Conservation (phyloP, 2,329 filamentous ascomycete species). For the Ascochyta viciae-villosae region DNA sequence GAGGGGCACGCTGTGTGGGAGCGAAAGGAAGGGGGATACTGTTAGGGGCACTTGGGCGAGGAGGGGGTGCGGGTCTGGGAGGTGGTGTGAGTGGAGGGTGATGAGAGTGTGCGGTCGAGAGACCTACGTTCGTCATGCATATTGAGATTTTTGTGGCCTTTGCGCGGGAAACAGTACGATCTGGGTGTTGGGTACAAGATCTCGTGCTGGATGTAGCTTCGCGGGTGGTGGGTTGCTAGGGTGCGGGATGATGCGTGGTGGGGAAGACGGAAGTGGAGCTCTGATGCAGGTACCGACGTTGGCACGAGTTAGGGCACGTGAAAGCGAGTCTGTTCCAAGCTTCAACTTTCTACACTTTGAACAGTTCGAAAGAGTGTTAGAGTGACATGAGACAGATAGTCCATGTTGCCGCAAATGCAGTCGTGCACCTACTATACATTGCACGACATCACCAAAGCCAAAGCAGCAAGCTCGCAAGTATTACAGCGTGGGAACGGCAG, state of each 20-base stretch:
- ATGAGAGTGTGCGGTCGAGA: background rate
- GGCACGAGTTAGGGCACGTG: conserved; percentile 2
- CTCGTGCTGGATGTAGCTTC: background rate
- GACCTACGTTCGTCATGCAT: conserved; percentile 16
- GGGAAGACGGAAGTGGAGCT: conserved; percentile 16
- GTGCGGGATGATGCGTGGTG: conserved; percentile 15
- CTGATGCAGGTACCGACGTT: conserved; percentile 26
- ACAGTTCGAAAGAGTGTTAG: too few species aligned
- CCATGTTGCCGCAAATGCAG: background rate
- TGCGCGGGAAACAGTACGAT: background rate
- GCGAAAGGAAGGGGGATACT: conserved; percentile 90
- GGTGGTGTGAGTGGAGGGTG: conserved; percentile 15
- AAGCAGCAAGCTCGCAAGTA: background rate
- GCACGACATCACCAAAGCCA: background rate
- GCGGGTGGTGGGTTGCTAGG: conserved; percentile 5
- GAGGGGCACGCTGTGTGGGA: conserved; percentile 87
- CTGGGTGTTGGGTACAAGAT: background rate
- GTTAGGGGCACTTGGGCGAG: conserved; percentile 92
- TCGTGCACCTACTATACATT: background rate
- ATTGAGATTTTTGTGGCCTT: background rate
- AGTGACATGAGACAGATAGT: background rate
- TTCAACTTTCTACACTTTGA: too few species aligned
- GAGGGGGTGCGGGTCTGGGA: conserved; percentile 73
- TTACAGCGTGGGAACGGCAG: conserved; percentile 4
- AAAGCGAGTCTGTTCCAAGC: background rate